phyloP scores from a whole-genome alignment of 495 filamentous ascomycete species.

The Aspergillus indologenus region DNA sequence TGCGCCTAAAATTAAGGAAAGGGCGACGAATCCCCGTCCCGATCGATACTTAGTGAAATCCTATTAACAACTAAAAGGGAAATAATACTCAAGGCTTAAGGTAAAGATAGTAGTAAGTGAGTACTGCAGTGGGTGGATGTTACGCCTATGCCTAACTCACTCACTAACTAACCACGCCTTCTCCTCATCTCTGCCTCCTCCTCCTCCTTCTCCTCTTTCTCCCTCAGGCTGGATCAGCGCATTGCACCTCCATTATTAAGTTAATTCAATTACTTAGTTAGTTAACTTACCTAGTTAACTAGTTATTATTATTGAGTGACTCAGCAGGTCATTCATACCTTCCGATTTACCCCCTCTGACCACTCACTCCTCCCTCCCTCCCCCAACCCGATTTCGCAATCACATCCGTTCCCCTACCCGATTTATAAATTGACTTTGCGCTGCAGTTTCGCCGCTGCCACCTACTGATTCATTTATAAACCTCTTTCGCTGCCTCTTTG shows the following conservation, averaged over 20 bases:
- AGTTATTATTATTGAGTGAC: conserved; percentile 12
- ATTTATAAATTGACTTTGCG: conserved; percentile 29
- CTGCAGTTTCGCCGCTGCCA: conserved; percentile 22
- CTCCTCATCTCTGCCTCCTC: too few relatives aligned
- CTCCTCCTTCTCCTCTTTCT: neutral
- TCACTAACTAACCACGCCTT: too few relatives aligned
- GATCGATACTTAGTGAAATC: neutral
- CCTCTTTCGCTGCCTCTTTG: conserved; percentile 10
- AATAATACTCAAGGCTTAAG: neutral
- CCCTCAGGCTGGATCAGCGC: conserved; percentile 6
- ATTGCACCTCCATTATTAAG: conserved; percentile 10
- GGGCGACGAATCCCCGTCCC: neutral
- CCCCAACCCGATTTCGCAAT: neutral
- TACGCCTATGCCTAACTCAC: too few relatives aligned
- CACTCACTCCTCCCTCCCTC: too few relatives aligned
- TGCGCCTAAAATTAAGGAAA: neutral
- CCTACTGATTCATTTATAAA: conserved; percentile 2
- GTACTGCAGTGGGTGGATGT: too few relatives aligned
- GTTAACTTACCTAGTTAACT: too few relatives aligned
- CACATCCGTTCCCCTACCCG: neutral
- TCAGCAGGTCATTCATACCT: conserved; percentile 21
- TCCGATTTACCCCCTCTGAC: neutral
- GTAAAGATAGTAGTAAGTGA: too few relatives aligned
- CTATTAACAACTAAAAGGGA: neutral
- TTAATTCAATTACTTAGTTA: neutral